Evolutionary conservation across 148 eudicot genomes (phyloP).

Genomic region (Rhododendron kiyosumense): DNA sequence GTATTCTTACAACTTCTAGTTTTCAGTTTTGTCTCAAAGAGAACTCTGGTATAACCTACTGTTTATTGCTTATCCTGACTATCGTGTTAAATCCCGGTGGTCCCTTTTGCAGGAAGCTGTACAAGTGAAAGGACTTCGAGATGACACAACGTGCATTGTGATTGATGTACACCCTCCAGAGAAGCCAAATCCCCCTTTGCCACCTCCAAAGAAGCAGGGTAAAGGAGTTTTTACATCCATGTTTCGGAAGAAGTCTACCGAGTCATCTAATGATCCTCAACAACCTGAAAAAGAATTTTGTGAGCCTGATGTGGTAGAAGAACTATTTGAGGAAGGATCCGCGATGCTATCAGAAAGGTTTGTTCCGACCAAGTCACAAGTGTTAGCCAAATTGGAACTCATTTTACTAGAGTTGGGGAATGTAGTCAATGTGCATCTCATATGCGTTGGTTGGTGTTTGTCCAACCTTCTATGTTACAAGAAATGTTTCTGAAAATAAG

Average conservation of each 20-base stretch:
- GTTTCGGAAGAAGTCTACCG: slow-evolving; percentile 63
- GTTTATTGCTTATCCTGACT: neutral
- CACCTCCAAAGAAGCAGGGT: slow-evolving; percentile 70
- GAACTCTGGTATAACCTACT: neutral
- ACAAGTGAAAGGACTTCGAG: slow-evolving; percentile 76
- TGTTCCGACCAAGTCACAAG: neutral
- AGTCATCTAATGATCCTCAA: slow-evolving; percentile 36
- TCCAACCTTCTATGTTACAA: neutral
- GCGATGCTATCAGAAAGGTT: slow-evolving; percentile 88
- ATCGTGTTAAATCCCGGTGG: neutral
- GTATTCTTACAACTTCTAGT: slow-evolving; percentile 32
- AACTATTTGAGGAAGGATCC: slow-evolving; percentile 92
- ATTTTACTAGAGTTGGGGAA: neutral
- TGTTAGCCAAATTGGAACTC: neutral
- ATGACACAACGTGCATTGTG: slow-evolving; percentile 97
- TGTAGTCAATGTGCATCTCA: neutral
- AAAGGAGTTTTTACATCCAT: slow-evolving; percentile 78
- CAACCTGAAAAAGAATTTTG: slow-evolving; percentile 42
- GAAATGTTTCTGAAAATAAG: neutral
- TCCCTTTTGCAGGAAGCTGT: slow-evolving; percentile 71
- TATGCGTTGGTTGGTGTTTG: neutral
- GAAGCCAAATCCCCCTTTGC: slow-evolving; percentile 52
- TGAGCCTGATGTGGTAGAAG: slow-evolving; percentile 79
- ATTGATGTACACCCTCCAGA: slow-evolving; percentile 67
- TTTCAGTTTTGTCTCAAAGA: neutral